phyloP scores from a whole-genome alignment of 805 yeast species.

The Metschnikowia lunata region DNA sequence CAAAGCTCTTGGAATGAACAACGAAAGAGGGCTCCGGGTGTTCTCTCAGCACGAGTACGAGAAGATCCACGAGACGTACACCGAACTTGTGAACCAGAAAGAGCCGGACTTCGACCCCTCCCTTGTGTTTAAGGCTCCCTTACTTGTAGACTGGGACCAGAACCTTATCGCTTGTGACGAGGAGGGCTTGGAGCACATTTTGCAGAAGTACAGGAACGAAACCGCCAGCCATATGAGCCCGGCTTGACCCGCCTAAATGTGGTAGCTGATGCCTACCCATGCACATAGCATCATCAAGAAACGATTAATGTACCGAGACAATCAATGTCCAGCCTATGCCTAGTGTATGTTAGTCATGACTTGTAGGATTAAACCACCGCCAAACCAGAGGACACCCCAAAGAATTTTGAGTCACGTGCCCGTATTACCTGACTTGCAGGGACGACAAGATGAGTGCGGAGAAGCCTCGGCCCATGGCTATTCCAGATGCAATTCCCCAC shows the following conservation, averaged over 20 bases:
- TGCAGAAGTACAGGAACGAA: constrained; percentile 25
- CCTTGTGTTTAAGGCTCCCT: constrained; percentile 37
- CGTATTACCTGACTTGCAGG: no score
- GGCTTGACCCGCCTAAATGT: constrained; percentile 2
- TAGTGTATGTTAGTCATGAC: no score
- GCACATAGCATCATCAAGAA: background rate
- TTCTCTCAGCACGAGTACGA: constrained; percentile 37
- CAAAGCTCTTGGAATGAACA: constrained; percentile 19
- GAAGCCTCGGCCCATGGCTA: no score
- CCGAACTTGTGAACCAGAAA: constrained; percentile 19
- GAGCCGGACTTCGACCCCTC: constrained; percentile 28
- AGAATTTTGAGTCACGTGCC: no score
- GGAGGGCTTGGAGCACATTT: constrained; percentile 24
- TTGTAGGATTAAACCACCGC: no score
- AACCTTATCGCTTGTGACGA: constrained; percentile 37
- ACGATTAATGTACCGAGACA: background rate
- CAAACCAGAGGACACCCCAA: no score
- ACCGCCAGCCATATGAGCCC: constrained; percentile 8
- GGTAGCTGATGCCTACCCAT: background rate
- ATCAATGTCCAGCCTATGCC: no score
- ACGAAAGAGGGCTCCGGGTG: constrained; percentile 24
- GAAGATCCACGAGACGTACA: constrained; percentile 36
- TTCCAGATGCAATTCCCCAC: no score
- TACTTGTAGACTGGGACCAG: constrained; percentile 46
- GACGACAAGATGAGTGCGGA: no score